phyloP scores from a whole-genome alignment of 2,329 filamentous ascomycete genomes.

The Aspergillus luchuensis region DNA sequence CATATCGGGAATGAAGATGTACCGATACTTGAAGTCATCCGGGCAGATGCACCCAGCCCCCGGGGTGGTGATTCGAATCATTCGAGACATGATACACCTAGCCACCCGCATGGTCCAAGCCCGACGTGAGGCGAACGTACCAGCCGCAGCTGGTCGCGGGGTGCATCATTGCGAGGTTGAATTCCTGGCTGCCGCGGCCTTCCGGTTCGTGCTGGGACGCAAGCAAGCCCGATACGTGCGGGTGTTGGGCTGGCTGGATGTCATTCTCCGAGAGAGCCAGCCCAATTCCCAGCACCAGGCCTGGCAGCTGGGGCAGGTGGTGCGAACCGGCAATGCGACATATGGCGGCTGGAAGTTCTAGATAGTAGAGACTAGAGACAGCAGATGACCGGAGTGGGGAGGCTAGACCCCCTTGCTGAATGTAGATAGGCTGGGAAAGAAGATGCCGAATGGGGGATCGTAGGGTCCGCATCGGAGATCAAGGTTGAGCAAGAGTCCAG shows the following conservation, averaged over 20 bases:
- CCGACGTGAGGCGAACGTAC: conserved; percentile 33
- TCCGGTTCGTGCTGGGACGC: conserved; percentile 64
- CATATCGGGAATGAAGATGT: conserved; percentile 76
- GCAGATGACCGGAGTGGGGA: neutral
- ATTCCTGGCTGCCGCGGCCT: conserved; percentile 70
- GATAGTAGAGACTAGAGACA: neutral
- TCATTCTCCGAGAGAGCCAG: conserved; percentile 47
- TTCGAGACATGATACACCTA: conserved; percentile 66
- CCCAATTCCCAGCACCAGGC: conserved; percentile 38
- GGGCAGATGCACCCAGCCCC: conserved; percentile 54
- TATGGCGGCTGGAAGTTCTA: conserved; percentile 44
- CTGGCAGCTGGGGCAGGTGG: conserved; percentile 36
- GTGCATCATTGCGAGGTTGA: conserved; percentile 62
- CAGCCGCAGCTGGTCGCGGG: conserved; percentile 52
- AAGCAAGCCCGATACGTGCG: conserved; percentile 70
- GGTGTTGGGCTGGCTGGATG: conserved; percentile 69
- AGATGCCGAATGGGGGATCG: neutral
- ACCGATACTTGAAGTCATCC: conserved; percentile 61
- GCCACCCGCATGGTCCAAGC: conserved; percentile 66
- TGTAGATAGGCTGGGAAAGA: neutral
- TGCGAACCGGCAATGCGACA: conserved; percentile 34
- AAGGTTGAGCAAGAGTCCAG: neutral
- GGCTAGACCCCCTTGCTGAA: conserved; percentile 9
- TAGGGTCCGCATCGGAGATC: neutral
- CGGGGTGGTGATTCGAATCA: conserved; percentile 64